Conservation (phyloP, 2,329 filamentous ascomycete species). For the Xylaria multiplex region DNA sequence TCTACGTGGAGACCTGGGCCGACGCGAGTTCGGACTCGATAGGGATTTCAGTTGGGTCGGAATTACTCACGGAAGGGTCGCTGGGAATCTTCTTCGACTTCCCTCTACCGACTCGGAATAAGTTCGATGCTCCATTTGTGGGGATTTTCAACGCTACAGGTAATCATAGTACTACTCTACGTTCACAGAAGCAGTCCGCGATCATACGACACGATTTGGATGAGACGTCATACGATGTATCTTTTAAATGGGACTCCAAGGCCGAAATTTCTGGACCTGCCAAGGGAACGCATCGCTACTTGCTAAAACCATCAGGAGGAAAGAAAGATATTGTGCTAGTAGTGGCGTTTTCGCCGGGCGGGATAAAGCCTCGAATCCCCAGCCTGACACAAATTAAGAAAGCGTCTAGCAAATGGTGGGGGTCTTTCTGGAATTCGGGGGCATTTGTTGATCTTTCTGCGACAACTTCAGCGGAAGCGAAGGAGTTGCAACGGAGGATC, state of each 20-base stretch:
- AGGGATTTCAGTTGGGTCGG: slow-evolving; percentile 55
- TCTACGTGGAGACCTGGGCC: slow-evolving; percentile 57
- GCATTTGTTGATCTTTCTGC: slow-evolving; percentile 62
- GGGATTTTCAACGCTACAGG: slow-evolving; percentile 60
- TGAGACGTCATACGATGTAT: slow-evolving; percentile 55
- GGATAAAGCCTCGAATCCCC: slow-evolving; percentile 37
- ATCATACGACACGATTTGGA: slow-evolving; percentile 57
- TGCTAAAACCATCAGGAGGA: slow-evolving; percentile 47
- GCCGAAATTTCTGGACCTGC: slow-evolving; percentile 50
- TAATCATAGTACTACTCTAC: slow-evolving; percentile 55
- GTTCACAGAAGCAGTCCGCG: slow-evolving; percentile 46
- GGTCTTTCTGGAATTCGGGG: slow-evolving; percentile 60
- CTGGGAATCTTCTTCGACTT: slow-evolving; percentile 64
- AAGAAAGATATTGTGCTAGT: slow-evolving; percentile 47
- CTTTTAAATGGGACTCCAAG: slow-evolving; percentile 52
- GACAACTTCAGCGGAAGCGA: slow-evolving; percentile 53
- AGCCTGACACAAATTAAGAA: slow-evolving; percentile 44
- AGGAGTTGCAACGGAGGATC: slow-evolving; percentile 62
- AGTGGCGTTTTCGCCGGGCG: slow-evolving; percentile 48
- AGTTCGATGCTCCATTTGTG: slow-evolving; percentile 65
- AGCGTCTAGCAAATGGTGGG: slow-evolving; percentile 57
- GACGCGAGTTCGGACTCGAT: slow-evolving; percentile 59
- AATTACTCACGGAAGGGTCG: slow-evolving; percentile 51
- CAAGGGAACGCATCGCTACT: slow-evolving; percentile 56
- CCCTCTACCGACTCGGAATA: slow-evolving; percentile 59